phyloP scores from a whole-genome alignment of 805 yeast species.

The Nakazawaea wyomingensis region DNA sequence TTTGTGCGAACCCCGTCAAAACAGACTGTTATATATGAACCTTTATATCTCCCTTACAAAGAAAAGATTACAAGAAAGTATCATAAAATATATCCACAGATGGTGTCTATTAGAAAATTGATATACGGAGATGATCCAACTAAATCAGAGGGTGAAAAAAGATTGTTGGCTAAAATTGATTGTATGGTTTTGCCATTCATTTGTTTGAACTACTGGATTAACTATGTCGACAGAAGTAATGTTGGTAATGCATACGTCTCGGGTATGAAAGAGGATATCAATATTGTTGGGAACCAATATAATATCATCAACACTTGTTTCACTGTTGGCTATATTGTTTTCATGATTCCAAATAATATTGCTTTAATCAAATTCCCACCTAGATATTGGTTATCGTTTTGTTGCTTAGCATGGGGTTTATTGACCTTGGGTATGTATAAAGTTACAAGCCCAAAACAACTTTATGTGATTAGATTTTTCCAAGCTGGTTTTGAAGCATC shows the following conservation, averaged over 20 bases:
- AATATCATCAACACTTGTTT: conserved; percentile 51
- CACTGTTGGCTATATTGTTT: conserved; percentile 52
- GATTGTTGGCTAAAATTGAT: conserved; percentile 48
- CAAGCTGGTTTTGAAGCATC: conserved; percentile 69
- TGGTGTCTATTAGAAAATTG: too few species aligned
- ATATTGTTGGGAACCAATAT: conserved; percentile 53
- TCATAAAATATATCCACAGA: too few species aligned
- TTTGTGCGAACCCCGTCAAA: too few species aligned
- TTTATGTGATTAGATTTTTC: conserved; percentile 60
- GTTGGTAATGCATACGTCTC: conserved; percentile 61
- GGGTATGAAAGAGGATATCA: conserved; percentile 53
- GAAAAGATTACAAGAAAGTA: too few species aligned
- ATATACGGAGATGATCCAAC: too few species aligned
- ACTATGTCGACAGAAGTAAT: conserved; percentile 58
- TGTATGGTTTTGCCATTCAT: conserved; percentile 49
- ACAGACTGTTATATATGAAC: too few species aligned
- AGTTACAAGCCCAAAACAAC: conserved; percentile 42
- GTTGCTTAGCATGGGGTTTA: conserved; percentile 66
- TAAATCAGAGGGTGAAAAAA: conserved; percentile 3
- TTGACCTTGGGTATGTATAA: conserved; percentile 53
- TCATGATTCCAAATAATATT: conserved; percentile 60
- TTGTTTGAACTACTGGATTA: conserved; percentile 63
- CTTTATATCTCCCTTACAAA: too few species aligned
- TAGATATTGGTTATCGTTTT: conserved; percentile 44
- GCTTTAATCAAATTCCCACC: conserved; percentile 51